phyloP scores from a whole-genome alignment of 139 green algal genomes.

The Klebsormidium nitens region DNA sequence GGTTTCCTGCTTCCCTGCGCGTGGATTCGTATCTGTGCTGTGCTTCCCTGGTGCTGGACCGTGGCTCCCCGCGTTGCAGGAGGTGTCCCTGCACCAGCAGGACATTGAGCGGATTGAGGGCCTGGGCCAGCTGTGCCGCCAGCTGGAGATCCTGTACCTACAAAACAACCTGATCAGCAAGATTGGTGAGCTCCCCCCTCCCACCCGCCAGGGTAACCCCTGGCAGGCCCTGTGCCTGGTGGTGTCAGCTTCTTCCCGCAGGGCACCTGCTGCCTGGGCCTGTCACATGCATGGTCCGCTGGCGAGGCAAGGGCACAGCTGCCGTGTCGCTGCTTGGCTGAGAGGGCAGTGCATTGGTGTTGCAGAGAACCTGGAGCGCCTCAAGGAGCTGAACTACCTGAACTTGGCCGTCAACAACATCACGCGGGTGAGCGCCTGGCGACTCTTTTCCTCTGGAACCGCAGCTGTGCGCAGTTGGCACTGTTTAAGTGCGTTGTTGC shows the following conservation, averaged over 20 bases:
- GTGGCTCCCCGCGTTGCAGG: conserved; percentile 26
- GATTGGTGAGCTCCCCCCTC: conserved; percentile 47
- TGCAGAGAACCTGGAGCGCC: conserved; percentile 71
- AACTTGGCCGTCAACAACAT: conserved; percentile 93
- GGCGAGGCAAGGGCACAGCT: too few species aligned
- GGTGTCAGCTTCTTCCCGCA: too few species aligned
- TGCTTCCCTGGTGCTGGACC: background rate
- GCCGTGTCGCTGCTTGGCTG: too few species aligned
- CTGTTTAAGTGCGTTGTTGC: too few species aligned
- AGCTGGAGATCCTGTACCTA: conserved; percentile 83
- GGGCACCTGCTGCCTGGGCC: too few species aligned
- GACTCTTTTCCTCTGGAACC: too few species aligned
- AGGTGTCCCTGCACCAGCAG: conserved; percentile 83
- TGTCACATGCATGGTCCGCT: too few species aligned
- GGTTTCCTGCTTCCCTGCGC: background rate
- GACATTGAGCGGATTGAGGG: conserved; percentile 83
- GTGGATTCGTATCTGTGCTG: background rate
- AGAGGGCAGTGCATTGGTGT: too few species aligned
- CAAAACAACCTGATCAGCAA: conserved; percentile 88
- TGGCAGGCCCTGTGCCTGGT: too few species aligned
- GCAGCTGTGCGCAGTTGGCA: too few species aligned
- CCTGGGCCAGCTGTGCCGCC: conserved; percentile 64
- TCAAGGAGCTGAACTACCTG: conserved; percentile 86
- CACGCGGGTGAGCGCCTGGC: conserved; percentile 40
- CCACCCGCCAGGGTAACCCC: too few species aligned